These are phyloP conservation scores for Diaporthe batatas DNA, from an alignment of 2,329 filamentous ascomycete genomes.

Conservation along the genomic window DNA sequence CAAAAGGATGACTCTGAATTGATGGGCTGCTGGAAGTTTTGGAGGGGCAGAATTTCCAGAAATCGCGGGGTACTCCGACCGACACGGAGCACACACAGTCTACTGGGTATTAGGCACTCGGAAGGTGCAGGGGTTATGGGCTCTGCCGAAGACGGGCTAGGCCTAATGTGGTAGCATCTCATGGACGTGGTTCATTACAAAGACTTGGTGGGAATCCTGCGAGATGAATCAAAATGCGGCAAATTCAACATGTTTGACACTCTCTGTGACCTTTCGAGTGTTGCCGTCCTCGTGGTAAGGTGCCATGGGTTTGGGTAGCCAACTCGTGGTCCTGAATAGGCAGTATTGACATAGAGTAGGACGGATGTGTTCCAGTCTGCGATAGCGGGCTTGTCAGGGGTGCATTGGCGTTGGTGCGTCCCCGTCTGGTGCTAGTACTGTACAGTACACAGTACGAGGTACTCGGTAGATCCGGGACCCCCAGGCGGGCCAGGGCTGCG, in stretches of 20 bases:
- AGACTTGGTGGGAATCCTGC: background rate
- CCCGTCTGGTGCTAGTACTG: background rate
- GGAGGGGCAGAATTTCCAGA: constrained; percentile 40
- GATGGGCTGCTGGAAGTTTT: constrained; percentile 38
- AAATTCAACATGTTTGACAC: background rate
- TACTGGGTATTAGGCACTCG: constrained; percentile 8
- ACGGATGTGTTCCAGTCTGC: background rate
- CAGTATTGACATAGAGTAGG: background rate
- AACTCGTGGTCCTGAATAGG: background rate
- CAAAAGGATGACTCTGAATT: constrained; percentile 37
- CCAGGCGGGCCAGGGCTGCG: background rate
- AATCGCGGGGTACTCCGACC: constrained; percentile 39
- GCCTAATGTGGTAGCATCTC: constrained; percentile 10
- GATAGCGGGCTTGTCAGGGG: constrained; percentile 25
- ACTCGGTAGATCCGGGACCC: background rate
- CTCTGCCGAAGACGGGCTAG: background rate
- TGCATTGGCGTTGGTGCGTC: constrained; percentile 25
- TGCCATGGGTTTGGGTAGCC: background rate
- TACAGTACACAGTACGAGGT: too few species aligned
- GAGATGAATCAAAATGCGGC: background rate
- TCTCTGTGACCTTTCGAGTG: too few species aligned
- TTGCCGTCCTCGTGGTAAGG: background rate
- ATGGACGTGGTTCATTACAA: background rate
- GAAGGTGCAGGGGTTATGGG: background rate
- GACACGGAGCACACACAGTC: constrained; percentile 1